These are phyloP conservation scores for Astrocystis sublimbata DNA, from an alignment of 495 filamentous ascomycete species.

Conservation along the genomic window DNA sequence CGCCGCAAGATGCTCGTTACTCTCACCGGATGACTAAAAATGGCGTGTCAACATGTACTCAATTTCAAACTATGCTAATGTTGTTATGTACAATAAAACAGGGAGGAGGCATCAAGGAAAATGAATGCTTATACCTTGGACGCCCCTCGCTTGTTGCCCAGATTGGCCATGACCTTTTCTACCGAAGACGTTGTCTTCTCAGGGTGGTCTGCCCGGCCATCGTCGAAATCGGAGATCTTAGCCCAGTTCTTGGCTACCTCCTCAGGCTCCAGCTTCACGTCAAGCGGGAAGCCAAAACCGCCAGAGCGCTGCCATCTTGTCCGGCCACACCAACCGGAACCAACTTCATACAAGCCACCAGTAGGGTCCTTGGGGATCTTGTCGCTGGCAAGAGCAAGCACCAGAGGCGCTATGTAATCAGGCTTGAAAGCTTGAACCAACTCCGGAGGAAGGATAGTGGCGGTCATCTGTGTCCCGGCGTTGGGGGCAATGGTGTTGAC, in stretches of 20 bases:
- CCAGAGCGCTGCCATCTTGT: constrained; percentile 95
- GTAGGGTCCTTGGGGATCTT: constrained; percentile 80
- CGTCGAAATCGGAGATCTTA: constrained; percentile 82
- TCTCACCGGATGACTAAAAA: constrained; percentile 35
- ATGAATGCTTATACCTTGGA: constrained; percentile 50
- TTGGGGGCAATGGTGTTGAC: constrained; percentile 99
- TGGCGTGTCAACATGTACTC: constrained; percentile 33
- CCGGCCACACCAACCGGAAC: constrained; percentile 87
- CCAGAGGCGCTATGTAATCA: constrained; percentile 93
- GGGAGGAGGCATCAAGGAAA: constrained; percentile 27
- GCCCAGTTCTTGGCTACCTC: constrained; percentile 76
- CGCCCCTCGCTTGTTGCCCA: constrained; percentile 64
- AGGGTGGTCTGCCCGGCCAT: constrained; percentile 87
- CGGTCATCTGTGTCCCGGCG: constrained; percentile 94
- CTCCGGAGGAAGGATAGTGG: constrained; percentile 93
- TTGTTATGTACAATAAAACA: constrained; percentile 24
- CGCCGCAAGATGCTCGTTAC: constrained; percentile 58
- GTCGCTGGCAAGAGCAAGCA: constrained; percentile 86
- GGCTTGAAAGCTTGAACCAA: constrained; percentile 99
- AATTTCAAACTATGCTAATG: constrained; percentile 32
- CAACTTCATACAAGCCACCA: constrained; percentile 92
- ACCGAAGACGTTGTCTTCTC: constrained; percentile 73
- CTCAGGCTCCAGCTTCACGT: constrained; percentile 85
- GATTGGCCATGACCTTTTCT: constrained; percentile 89
- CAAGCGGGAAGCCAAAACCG: constrained; percentile 89